A percentile compares a stretch with the other conserved stretches of the same genome.
These are phyloP conservation scores for Colletotrichum orbiculare DNA, from an alignment of 2,329 filamentous ascomycete species.

Conservation along the genomic window DNA sequence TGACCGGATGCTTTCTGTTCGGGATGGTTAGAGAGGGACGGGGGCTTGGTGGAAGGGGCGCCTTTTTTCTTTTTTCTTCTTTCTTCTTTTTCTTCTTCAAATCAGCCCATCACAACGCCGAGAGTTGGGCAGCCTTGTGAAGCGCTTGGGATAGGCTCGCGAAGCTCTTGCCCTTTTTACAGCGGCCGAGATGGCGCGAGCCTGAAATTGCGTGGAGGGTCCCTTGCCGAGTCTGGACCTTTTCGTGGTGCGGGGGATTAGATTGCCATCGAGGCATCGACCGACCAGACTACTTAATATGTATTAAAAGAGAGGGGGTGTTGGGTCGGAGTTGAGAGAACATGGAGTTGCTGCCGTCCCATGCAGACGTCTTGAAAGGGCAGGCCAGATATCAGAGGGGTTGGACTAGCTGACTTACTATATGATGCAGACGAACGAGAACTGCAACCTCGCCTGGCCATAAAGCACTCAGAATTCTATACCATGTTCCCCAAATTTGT, in stretches of 20 bases:
- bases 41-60: conserved; percentile 12
- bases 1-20: conserved; percentile 24
- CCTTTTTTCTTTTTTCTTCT: conserved; percentile 2
- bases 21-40: conserved; percentile 24
- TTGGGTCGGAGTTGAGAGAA: background rate
- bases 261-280: conserved; percentile 32
- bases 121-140: conserved; percentile 47
- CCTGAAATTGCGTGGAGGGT: conserved; percentile 37
- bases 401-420: too few species aligned
- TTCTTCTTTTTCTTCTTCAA: conserved; percentile 31
- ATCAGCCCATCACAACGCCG: conserved; percentile 48
- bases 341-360: background rate
- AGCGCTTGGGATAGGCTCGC: conserved; percentile 37
- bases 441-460: too few species aligned
- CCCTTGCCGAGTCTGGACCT: conserved; percentile 38
- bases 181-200: background rate
- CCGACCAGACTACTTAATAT: conserved; percentile 38
- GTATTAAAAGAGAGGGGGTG: background rate
- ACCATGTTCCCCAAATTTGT: too few species aligned
- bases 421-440: too few species aligned
- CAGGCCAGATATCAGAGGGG: too few species aligned
- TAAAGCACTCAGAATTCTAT: too few species aligned
- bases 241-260: conserved; percentile 38
- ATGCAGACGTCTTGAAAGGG: too few species aligned
- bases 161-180: background rate